A percentile compares a stretch with the other conserved stretches of the same genome.
These are phyloP conservation scores for Calocera viscosa DNA, from an alignment of 768 basidiomycete species.

Conservation along the genomic window DNA sequence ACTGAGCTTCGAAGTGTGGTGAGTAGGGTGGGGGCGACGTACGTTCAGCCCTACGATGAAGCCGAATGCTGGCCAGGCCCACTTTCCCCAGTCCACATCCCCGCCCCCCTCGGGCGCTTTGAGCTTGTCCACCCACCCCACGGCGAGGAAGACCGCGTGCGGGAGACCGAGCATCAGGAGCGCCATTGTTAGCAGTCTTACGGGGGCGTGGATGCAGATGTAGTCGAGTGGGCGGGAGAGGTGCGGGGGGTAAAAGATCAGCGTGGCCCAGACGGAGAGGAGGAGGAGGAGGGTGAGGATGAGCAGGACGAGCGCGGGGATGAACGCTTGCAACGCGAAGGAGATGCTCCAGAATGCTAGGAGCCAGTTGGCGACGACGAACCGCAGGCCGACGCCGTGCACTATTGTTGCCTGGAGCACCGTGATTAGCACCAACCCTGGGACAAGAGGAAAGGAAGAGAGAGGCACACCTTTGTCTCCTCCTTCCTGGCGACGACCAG, in stretches of 20 bases:
- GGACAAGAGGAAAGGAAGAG: background rate
- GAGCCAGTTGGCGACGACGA: slow-evolving; percentile 67
- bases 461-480: slow-evolving; percentile 58
- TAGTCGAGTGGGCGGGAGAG: slow-evolving; percentile 54
- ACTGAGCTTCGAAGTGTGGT: slow-evolving; percentile 21
- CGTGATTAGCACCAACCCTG: background rate
- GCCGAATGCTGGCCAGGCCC: slow-evolving; percentile 63
- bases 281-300: slow-evolving; percentile 58
- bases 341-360: slow-evolving; percentile 70
- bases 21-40: slow-evolving; percentile 24
- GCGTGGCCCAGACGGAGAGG: slow-evolving; percentile 64
- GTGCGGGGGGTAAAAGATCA: slow-evolving; percentile 51
- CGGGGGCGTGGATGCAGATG: slow-evolving; percentile 74
- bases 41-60: slow-evolving; percentile 53
- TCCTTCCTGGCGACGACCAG: slow-evolving; percentile 56
- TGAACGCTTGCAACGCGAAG: slow-evolving; percentile 66
- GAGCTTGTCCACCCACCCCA: slow-evolving; percentile 50
- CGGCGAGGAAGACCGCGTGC: slow-evolving; percentile 52
- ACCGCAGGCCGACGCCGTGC: slow-evolving; percentile 65
- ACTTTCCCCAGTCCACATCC: slow-evolving; percentile 35
- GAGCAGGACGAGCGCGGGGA: slow-evolving; percentile 60
- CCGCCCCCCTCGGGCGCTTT: slow-evolving; percentile 33
- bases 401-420: slow-evolving; percentile 44
- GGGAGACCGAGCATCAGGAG: slow-evolving; percentile 50
- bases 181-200: slow-evolving; percentile 56